Conservation (phyloP, 129 eudicot genomes). For the Pittosporum tobira region DNA sequence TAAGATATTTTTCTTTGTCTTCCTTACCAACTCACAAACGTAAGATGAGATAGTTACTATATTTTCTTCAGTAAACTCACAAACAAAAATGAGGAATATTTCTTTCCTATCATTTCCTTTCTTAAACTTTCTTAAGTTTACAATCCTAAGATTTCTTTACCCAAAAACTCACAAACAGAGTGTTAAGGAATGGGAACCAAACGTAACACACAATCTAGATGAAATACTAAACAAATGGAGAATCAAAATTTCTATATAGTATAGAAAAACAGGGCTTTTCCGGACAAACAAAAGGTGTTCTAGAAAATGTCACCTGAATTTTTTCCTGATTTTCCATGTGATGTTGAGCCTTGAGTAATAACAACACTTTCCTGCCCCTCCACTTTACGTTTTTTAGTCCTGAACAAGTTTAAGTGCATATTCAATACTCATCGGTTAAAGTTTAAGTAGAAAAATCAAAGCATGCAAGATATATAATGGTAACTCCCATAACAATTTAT, state of each 20-base stretch:
- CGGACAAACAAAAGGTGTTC: no score
- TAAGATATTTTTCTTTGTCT: no score
- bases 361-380: constrained; percentile 22
- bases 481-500: no score
- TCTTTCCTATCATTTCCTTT: no score
- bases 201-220: neutral
- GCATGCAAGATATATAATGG: neutral
- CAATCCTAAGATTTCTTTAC: no score
- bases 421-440: neutral
- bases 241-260: neutral
- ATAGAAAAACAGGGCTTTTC: neutral
- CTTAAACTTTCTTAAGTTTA: no score
- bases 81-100: no score
- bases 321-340: constrained; percentile 18
- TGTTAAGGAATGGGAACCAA: no score
- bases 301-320: constrained; percentile 25
- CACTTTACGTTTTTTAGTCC: constrained; percentile 53
- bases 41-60: no score
- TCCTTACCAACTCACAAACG: no score
- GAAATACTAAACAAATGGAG: neutral
- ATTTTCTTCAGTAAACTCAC: no score
- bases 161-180: no score
- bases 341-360: constrained; percentile 25
- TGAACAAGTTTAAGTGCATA: constrained; percentile 4
- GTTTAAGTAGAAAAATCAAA: neutral